Percentiles rank a stretch among this genome's conserved stretches.
Conservation (phyloP, 1,284 basidiomycete species). For the Ceratobasidium papillatum region DNA sequence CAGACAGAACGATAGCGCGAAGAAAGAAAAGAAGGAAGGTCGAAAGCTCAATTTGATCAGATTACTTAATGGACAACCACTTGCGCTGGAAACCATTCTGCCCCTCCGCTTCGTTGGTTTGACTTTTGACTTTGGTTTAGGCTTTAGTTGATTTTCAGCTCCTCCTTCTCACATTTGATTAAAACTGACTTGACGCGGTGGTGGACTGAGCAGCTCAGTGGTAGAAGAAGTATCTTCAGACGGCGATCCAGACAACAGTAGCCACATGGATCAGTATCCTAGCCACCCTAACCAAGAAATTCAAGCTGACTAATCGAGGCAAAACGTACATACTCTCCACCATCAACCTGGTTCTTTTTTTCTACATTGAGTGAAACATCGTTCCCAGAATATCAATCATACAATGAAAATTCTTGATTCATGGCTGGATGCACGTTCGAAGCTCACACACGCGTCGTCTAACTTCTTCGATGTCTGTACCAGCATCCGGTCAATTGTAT, state of each 20-base stretch:
- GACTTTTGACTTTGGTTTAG: too few relatives aligned
- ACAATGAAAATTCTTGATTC: too few relatives aligned
- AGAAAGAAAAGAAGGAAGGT: neutral
- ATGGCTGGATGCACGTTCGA: neutral
- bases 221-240: too few relatives aligned
- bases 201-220: neutral
- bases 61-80: constrained; percentile 24
- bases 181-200: constrained; percentile 6
- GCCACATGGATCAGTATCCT: too few relatives aligned
- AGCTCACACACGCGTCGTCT: neutral
- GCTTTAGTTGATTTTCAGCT: neutral
- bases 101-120: constrained; percentile 2
- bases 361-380: too few relatives aligned
- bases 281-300: too few relatives aligned
- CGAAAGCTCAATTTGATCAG: neutral
- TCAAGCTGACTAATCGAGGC: too few relatives aligned
- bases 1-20: neutral
- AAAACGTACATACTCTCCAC: too few relatives aligned
- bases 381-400: too few relatives aligned
- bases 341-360: too few relatives aligned
- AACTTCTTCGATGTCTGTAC: neutral
- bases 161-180: neutral
- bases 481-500: neutral
- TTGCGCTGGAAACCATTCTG: constrained; percentile 9
- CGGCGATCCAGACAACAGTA: too few relatives aligned